Evolutionary conservation across 2,329 filamentous ascomycete genomes (phyloP).

Genomic region (Penicillium sp.): DNA sequence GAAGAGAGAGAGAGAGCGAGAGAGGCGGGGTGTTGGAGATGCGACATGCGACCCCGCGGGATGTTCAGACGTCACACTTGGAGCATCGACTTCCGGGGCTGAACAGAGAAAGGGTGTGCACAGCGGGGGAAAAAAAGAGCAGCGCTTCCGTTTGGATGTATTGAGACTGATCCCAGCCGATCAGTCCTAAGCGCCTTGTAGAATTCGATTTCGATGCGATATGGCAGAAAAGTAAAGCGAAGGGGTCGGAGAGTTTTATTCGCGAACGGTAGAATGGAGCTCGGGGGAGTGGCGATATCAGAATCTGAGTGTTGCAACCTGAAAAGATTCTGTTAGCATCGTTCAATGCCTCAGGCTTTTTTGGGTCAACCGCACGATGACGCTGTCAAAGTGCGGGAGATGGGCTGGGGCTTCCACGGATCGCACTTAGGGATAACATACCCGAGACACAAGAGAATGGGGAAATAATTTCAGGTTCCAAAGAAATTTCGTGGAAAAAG

Average conservation of each 20-base stretch:
- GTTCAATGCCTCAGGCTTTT: neutral
- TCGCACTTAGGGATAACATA: conserved; percentile 14
- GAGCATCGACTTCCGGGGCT: conserved; percentile 30
- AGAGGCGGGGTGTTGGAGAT: conserved; percentile 10
- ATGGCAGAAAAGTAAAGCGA: conserved; percentile 6
- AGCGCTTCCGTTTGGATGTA: neutral
- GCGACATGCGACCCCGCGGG: conserved; percentile 29
- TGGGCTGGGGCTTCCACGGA: conserved; percentile 34
- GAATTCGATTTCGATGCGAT: neutral
- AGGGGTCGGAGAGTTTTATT: conserved; percentile 6
- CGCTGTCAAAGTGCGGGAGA: conserved; percentile 39
- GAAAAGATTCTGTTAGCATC: neutral
- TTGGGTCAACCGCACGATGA: conserved; percentile 30
- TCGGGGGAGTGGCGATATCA: conserved; percentile 12
- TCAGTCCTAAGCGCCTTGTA: neutral
- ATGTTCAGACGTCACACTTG: conserved; percentile 28
- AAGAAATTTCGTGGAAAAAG: neutral
- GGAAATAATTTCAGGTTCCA: neutral
- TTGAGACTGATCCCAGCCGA: neutral
- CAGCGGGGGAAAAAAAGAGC: neutral
- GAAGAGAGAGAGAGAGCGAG: neutral
- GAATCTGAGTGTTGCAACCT: neutral
- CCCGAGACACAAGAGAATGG: conserved; percentile 4
- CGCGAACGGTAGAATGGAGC: conserved; percentile 10
- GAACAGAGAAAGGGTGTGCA: conserved; percentile 2